Base-by-base conservation (phyloP, 345 rosid species). In the Salix dunnii region DNA sequence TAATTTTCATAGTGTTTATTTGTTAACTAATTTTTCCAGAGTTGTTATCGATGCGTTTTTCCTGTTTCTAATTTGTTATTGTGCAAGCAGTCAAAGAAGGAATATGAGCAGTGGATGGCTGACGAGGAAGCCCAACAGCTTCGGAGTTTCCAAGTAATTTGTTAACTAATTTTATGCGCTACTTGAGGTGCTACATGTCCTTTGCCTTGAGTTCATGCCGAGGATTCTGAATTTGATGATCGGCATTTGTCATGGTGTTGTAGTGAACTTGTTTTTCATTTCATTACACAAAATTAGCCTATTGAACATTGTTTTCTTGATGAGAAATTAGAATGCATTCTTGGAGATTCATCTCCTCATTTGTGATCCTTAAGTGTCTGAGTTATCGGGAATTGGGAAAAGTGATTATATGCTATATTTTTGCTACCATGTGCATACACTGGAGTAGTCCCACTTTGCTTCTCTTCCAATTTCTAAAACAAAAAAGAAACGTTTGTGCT, bases 121-220 rank as follows among this genome's bases (percentile, higher is more conserved):
- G 84, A 90, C 77, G 93, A 88, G 78, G 99, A 95, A 53, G 91
- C 85, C 40, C 77, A 87, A 74, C 88, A 93, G 81, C 90, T 95
- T 28, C 87, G 83, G 74, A 89, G 85, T 87, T 95, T 95, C 88
- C 99, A 95, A 79, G 99, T 95, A 81, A 74, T 74, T 46, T 71
- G 35, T 67, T 60, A 28, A 13, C 49, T 43, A 13, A 43, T 43
- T 13, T 13, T 12, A 43, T 11, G 49, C 1, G 17, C 49, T 43
- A 43, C 17, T 43, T 43, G 49, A 43, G 17, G 17, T 43, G 49
- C 5, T 43, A 3, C 49, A 43, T 36, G 51, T 27, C 5, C n/a
- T 72, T 58, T 55, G 20, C 38, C 28, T 61, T 73, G 55, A 61
- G 60, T 40, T 17, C 49, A 13, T 40, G 28, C 63, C 40, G 61